These are phyloP conservation scores for Jimgerdemannia lactiflua DNA, from an alignment of 192 early-diverging fungal genomes.

Conservation along the genomic window DNA sequence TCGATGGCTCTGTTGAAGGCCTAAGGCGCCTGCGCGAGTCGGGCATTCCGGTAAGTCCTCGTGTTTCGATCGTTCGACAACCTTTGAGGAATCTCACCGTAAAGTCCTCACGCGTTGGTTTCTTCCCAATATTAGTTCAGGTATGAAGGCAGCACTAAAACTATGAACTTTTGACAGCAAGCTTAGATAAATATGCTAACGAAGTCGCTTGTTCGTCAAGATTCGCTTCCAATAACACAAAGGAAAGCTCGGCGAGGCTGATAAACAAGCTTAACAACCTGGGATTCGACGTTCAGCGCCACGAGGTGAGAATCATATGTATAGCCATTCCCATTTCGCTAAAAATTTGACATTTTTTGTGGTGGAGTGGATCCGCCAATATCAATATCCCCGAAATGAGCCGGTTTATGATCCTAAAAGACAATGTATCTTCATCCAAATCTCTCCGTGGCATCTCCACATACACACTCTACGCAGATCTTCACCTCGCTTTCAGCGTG, in stretches of 20 bases:
- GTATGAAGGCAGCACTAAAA: too few relatives aligned
- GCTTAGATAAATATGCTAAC: background rate
- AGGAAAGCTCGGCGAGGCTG: slow-evolving; percentile 56
- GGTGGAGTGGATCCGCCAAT: too few relatives aligned
- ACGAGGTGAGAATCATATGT: slow-evolving; percentile 41
- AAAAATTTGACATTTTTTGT: too few relatives aligned
- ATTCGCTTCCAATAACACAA: slow-evolving; percentile 92
- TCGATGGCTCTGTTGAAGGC: slow-evolving; percentile 62
- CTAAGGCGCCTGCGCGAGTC: slow-evolving; percentile 56
- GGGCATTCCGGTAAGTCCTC: slow-evolving; percentile 42
- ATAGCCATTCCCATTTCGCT: too few relatives aligned
- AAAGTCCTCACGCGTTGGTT: background rate
- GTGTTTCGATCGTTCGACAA: background rate
- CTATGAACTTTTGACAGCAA: background rate
- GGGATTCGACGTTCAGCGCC: slow-evolving; percentile 62
- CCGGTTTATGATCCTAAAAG: background rate
- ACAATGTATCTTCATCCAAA: background rate
- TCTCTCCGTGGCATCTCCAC: too few relatives aligned
- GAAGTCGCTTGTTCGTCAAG: slow-evolving; percentile 27
- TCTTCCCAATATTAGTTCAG: background rate
- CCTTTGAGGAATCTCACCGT: background rate
- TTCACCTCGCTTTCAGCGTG: slow-evolving; percentile 85
- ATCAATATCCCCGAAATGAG: too few relatives aligned
- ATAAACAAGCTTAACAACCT: slow-evolving; percentile 55
- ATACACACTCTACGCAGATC: too few relatives aligned